These are phyloP conservation scores for Xylariaceae sp. DNA, from an alignment of 2,329 filamentous ascomycete species.

Conservation along the genomic window DNA sequence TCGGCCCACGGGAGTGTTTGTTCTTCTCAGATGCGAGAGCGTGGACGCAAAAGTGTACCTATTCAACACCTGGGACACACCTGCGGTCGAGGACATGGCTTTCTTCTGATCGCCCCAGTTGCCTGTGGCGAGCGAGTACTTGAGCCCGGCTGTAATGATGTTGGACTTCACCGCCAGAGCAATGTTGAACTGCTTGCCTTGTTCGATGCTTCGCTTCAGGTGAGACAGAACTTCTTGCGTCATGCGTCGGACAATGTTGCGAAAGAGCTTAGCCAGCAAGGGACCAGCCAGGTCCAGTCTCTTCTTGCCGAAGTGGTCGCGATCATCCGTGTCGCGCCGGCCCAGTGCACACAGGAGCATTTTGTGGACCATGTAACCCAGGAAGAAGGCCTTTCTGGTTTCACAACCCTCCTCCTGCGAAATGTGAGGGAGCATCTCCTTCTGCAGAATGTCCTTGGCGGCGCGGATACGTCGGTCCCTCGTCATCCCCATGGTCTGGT, in stretches of 20 bases:
- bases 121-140: slow-evolving; percentile 94
- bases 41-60: slow-evolving; percentile 97
- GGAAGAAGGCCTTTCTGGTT: slow-evolving; percentile 94
- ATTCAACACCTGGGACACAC: slow-evolving; percentile 97
- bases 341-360: slow-evolving; percentile 91
- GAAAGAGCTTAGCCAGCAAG: slow-evolving; percentile 92
- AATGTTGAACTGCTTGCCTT: slow-evolving; percentile 83
- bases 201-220: slow-evolving; percentile 88
- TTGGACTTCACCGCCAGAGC: slow-evolving; percentile 87
- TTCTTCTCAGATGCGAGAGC: slow-evolving; percentile 91
- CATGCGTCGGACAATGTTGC: slow-evolving; percentile 84
- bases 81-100: slow-evolving; percentile 88
- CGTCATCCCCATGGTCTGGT: slow-evolving; percentile 65
- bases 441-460: slow-evolving; percentile 91
- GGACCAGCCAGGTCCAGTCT: slow-evolving; percentile 92
- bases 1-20: slow-evolving; percentile 95
- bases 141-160: slow-evolving; percentile 88
- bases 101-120: slow-evolving; percentile 99
- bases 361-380: slow-evolving; percentile 98
- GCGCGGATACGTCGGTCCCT: slow-evolving; percentile 88
- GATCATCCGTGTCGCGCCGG: slow-evolving; percentile 89
- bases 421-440: slow-evolving; percentile 94
- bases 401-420: slow-evolving; percentile 93
- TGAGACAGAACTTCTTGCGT: slow-evolving; percentile 89
- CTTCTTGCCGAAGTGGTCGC: slow-evolving; percentile 99